Base-by-base conservation (phyloP, 2,329 filamentous ascomycete genomes). In the Penicillium crustosum region DNA sequence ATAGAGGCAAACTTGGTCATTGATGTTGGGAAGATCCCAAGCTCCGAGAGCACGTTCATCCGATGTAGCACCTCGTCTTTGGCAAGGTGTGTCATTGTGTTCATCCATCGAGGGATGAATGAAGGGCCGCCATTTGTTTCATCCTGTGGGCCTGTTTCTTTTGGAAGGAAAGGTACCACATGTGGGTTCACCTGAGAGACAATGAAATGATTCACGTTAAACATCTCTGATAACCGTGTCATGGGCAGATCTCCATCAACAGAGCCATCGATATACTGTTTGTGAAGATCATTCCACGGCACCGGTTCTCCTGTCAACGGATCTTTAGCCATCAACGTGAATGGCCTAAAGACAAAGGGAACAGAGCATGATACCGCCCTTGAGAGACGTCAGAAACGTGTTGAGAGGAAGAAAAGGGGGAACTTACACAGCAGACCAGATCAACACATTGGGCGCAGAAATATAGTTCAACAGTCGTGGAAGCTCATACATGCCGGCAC, bases 121-220 rank as follows among this genome's bases (percentile, higher is more conserved):
- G 65, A 68, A 29, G 66, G 64, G 31, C 73, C 68, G 27, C 75
- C 68, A 10, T 69, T 71, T 56, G 53, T 67, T 54, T 68, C 59
- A 38, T 55, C 60, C 19, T 59, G 66, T 29, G 68, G 63, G 70
- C 69, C 81, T 60, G 91, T 89, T 57, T 95, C 90, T 64, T 87
- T 89, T 17, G 85, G 81, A 17, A 97, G 78, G 68, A 97, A 96
- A 0, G 91, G 91, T 0, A 95, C 86, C 9, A 97, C 90, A 67
- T 97, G 93, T 0, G 93, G 93, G 68, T 97, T 97, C 50, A 97
- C 92, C 72, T 97, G 93, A 0, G 92, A 96, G 19, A 97, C 93
- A 65, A 97, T 97, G 70, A 97, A 97, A 72, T 97, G 93, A 69
- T 97, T 97, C 71, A 97, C 93, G 69, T 97, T 96, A 80, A 97